phyloP scores from a whole-genome alignment of 1,139 yeast species.

The Saccharomyces hybrid region DNA sequence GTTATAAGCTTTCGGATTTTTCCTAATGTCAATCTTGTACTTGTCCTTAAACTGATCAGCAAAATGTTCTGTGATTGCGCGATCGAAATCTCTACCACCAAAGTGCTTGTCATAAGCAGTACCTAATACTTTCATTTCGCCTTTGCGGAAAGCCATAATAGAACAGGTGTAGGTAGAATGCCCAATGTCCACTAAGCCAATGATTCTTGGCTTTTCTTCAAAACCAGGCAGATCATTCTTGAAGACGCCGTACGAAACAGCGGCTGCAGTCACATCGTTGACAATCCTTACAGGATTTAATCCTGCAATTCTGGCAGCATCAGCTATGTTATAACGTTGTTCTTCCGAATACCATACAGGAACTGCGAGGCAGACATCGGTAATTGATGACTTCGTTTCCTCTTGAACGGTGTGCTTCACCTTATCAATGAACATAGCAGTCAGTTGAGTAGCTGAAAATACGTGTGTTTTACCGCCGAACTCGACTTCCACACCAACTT shows the following conservation, averaged over 20 bases:
- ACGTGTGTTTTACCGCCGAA: conserved; percentile 71
- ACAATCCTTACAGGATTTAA: conserved; percentile 96
- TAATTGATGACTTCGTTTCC: conserved; percentile 75
- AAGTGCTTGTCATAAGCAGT: conserved; percentile 91
- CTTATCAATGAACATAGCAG: conserved; percentile 92
- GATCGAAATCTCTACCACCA: conserved; percentile 97
- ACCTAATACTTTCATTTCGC: conserved; percentile 89
- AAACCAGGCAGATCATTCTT: conserved; percentile 82
- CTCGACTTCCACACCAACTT: conserved; percentile 78
- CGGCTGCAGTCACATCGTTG: conserved; percentile 96
- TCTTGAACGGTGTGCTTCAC: conserved; percentile 69
- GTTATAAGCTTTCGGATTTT: conserved; percentile 91
- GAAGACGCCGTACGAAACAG: conserved; percentile 98
- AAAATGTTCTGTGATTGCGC: conserved; percentile 88
- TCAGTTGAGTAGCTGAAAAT: conserved; percentile 81
- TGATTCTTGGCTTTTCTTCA: conserved; percentile 72
- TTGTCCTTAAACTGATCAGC: conserved; percentile 85
- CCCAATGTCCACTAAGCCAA: conserved; percentile 94
- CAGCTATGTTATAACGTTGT: conserved; percentile 94
- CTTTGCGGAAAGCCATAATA: conserved; percentile 87
- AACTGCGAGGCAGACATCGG: conserved; percentile 88
- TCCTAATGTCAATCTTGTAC: conserved; percentile 86
- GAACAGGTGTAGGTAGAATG: conserved; percentile 92
- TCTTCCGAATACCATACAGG: conserved; percentile 96
- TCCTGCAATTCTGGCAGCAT: conserved; percentile 93